A percentile compares a stretch with the other conserved stretches of the same genome.
phyloP scores from a whole-genome alignment of 306 rosid species.

The Mimosa pudica region DNA sequence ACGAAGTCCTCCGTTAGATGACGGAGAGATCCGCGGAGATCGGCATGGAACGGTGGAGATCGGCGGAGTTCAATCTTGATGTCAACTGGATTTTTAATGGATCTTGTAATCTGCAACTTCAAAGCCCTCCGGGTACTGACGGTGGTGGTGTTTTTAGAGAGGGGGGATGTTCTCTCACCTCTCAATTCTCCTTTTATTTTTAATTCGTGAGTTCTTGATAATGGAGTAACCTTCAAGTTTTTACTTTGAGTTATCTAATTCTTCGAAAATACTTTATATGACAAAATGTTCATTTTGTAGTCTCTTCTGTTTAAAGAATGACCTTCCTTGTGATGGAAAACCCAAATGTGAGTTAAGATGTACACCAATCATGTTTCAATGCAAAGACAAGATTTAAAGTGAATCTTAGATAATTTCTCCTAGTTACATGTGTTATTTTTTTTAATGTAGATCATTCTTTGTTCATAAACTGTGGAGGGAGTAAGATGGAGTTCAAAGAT shows the following conservation, averaged over 20 bases:
- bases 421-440: conserved; percentile 10
- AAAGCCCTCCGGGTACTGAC: too few species aligned
- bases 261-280: conserved; percentile 21
- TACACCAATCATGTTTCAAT: conserved; percentile 2
- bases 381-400: background rate
- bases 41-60: too few species aligned
- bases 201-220: conserved; percentile 46
- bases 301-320: conserved; percentile 59
- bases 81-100: too few species aligned
- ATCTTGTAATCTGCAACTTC: too few species aligned
- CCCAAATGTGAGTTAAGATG: conserved; percentile 49
- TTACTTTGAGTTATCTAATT: conserved; percentile 1
- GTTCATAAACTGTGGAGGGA: conserved; percentile 49
- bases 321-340: conserved; percentile 59
- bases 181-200: too few species aligned
- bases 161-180: too few species aligned
- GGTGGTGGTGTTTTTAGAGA: too few species aligned
- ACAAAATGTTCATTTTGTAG: conserved; percentile 41
- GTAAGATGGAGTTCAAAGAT: background rate
- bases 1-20: too few species aligned
- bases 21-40: too few species aligned
- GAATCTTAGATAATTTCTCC: background rate
- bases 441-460: conserved; percentile 43
- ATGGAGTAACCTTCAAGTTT: background rate
- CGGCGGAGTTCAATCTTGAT: too few species aligned